Conservation (phyloP, 1,139 yeast genomes). For the Debaryomyces sp. region DNA sequence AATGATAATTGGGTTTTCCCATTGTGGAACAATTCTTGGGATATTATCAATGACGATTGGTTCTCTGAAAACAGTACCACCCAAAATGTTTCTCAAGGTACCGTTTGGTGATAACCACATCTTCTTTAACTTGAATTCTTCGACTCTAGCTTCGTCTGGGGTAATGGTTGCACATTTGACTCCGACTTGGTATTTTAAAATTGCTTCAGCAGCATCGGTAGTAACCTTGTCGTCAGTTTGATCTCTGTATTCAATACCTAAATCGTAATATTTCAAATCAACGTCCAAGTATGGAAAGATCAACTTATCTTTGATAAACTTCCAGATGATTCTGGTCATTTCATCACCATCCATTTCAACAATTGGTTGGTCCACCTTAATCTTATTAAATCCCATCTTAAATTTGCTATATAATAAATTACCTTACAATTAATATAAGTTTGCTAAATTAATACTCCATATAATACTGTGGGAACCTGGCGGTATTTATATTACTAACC, state of each 20-base stretch:
- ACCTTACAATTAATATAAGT: background rate
- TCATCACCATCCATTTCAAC: conserved; percentile 98
- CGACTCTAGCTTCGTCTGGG: conserved; percentile 95
- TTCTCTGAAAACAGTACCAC: conserved; percentile 96
- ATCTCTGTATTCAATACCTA: conserved; percentile 85
- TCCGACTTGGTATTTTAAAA: conserved; percentile 85
- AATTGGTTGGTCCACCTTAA: conserved; percentile 82
- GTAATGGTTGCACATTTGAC: conserved; percentile 97
- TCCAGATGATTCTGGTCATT: conserved; percentile 93
- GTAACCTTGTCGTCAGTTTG: conserved; percentile 87
- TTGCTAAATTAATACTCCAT: background rate
- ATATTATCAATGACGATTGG: conserved; percentile 89
- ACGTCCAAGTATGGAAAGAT: conserved; percentile 83
- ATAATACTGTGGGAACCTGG: background rate
- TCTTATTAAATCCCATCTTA: conserved; percentile 41
- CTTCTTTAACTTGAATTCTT: conserved; percentile 85
- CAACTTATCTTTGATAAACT: conserved; percentile 77
- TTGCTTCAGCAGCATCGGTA: conserved; percentile 87
- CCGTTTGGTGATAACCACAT: conserved; percentile 99
- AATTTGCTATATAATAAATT: background rate
- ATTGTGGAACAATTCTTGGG: conserved; percentile 87
- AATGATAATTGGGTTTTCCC: conserved; percentile 94
- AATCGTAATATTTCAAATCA: conserved; percentile 89
- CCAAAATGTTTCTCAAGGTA: conserved; percentile 89
- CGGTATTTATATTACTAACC: conserved; percentile 8